phyloP scores from a whole-genome alignment of 1,139 yeast species.

The Waltiozyma sp. region DNA sequence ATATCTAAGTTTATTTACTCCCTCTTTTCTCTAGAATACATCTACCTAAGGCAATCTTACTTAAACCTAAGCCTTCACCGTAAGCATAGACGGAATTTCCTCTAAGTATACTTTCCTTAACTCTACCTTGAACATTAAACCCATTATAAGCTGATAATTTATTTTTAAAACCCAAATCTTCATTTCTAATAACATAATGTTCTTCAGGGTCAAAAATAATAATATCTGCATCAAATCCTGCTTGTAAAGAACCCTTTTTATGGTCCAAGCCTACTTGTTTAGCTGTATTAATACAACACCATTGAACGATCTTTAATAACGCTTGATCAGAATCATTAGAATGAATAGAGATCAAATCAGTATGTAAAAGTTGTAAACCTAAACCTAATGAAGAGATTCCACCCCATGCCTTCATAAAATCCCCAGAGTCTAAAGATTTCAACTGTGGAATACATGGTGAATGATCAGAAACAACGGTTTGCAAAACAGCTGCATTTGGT shows the following conservation, averaged over 20 bases:
- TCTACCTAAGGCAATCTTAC: constrained; percentile 43
- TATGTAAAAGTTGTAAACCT: constrained; percentile 71
- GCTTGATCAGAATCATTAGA: constrained; percentile 42
- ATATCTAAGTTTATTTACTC: too few species aligned
- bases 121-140: constrained; percentile 54
- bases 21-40: constrained; percentile 42
- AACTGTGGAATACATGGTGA: constrained; percentile 92
- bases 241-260: constrained; percentile 56
- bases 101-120: constrained; percentile 65
- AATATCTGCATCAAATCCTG: constrained; percentile 83
- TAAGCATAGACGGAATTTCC: constrained; percentile 57
- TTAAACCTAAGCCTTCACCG: constrained; percentile 48
- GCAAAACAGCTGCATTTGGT: constrained; percentile 41
- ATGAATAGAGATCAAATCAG: constrained; percentile 40
- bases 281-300: constrained; percentile 82
- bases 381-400: constrained; percentile 93
- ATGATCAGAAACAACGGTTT: constrained; percentile 91
- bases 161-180: constrained; percentile 63
- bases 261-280: constrained; percentile 70
- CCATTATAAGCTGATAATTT: constrained; percentile 84
- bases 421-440: constrained; percentile 73
- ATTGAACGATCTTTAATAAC: constrained; percentile 51
- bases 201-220: constrained; percentile 63
- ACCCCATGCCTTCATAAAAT: constrained; percentile 92
- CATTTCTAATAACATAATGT: constrained; percentile 44